phyloP scores from a whole-genome alignment of 2,329 filamentous ascomycete species.

The Diplodia corticola region DNA sequence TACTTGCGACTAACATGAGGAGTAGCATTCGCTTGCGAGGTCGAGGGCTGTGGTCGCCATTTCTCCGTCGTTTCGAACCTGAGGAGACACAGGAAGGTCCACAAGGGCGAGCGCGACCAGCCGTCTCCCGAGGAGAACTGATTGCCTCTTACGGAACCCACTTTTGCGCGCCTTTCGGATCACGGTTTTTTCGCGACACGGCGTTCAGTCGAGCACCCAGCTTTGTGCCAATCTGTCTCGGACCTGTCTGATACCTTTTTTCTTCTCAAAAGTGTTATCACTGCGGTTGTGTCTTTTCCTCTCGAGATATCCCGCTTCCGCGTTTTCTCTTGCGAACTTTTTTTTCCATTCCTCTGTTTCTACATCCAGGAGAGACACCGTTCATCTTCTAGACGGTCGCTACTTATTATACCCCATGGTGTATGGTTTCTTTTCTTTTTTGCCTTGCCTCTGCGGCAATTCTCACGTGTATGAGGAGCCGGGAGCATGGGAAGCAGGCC shows the following conservation, averaged over 20 bases:
- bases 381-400: slow-evolving; percentile 27
- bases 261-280: slow-evolving; percentile 17
- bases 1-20: slow-evolving; percentile 26
- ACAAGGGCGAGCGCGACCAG: slow-evolving; percentile 68
- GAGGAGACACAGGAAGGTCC: slow-evolving; percentile 91
- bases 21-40: slow-evolving; percentile 87
- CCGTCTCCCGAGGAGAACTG: slow-evolving; percentile 49
- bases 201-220: slow-evolving; percentile 9
- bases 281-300: slow-evolving; percentile 20
- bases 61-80: slow-evolving; percentile 98
- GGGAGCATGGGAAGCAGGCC: slow-evolving; percentile 10
- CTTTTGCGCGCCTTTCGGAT: background rate
- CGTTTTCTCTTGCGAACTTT: slow-evolving; percentile 11
- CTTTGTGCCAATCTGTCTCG: background rate
- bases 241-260: background rate
- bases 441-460: slow-evolving; percentile 6
- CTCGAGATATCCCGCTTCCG: slow-evolving; percentile 23
- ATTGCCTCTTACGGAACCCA: slow-evolving; percentile 1
- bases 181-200: background rate
- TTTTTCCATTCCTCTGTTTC: background rate
- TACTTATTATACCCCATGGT: slow-evolving; percentile 27
- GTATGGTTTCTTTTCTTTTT: slow-evolving; percentile 16
- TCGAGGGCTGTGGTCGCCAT: slow-evolving; percentile 90
- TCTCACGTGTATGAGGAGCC: slow-evolving; percentile 7
- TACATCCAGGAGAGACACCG: slow-evolving; percentile 20